phyloP scores from a whole-genome alignment of 2,329 filamentous ascomycete genomes.

The Aspergillus neotritici region DNA sequence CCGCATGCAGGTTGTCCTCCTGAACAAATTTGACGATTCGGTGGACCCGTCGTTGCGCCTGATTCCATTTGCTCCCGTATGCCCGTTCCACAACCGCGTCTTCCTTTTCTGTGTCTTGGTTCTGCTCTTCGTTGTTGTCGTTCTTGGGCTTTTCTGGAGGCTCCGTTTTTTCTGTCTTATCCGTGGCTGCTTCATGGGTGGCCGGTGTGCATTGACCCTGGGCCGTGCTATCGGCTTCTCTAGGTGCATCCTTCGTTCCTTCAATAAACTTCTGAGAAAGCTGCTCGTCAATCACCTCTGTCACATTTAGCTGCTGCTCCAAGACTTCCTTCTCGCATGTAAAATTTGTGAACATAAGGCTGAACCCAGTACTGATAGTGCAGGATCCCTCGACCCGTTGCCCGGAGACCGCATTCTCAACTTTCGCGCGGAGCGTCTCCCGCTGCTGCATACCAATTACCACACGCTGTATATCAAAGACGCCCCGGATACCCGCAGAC shows the following conservation, averaged over 20 bases:
- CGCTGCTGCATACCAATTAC: conserved; percentile 11
- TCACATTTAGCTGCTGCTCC: conserved; percentile 8
- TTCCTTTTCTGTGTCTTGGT: conserved; percentile 4
- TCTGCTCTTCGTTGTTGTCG: not conserved
- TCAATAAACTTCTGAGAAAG: no score
- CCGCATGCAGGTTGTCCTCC: conserved; percentile 9
- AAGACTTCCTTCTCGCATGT: conserved; percentile 6
- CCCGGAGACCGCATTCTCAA: conserved; percentile 7
- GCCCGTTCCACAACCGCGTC: not conserved
- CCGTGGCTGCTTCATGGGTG: no score
- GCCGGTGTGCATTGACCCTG: no score
- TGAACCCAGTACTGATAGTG: conserved; percentile 12
- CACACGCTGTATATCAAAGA: conserved; percentile 15
- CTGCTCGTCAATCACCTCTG: conserved; percentile 2
- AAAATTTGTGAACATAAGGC: conserved; percentile 6
- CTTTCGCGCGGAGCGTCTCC: conserved; percentile 7
- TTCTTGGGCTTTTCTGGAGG: not conserved
- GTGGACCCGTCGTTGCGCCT: no score
- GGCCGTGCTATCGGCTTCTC: no score
- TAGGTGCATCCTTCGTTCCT: no score
- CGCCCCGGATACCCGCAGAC: conserved; percentile 12
- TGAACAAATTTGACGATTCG: conserved; percentile 15
- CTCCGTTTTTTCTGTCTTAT: no score
- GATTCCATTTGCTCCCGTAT: no score
- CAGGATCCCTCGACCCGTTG: conserved; percentile 15